Percentiles rank a stretch among this genome's conserved stretches.
phyloP scores from a whole-genome alignment of 2,329 filamentous ascomycete genomes.

The Neonectria punicea region DNA sequence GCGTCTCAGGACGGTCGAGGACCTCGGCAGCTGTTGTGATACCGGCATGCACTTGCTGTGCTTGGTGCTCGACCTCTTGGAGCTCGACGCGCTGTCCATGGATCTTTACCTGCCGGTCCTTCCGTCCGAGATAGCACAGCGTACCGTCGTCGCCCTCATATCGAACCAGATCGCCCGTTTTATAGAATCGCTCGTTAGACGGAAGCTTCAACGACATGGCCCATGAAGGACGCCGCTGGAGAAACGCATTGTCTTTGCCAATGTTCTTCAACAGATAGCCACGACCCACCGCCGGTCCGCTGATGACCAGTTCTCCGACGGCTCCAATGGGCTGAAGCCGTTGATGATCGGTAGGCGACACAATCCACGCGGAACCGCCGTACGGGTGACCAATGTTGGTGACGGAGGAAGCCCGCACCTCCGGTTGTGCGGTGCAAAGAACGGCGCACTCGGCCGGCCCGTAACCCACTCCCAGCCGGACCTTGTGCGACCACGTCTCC shows the following conservation, averaged over 20 bases:
- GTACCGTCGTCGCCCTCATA: slow-evolving; percentile 8
- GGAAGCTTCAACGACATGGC: background rate
- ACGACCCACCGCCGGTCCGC: background rate
- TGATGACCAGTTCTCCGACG: slow-evolving; percentile 13
- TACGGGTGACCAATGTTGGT: background rate
- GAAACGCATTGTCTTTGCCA: slow-evolving; percentile 2
- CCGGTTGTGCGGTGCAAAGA: background rate
- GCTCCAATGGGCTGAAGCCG: slow-evolving; percentile 9
- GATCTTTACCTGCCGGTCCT: slow-evolving; percentile 15
- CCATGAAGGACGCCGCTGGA: background rate
- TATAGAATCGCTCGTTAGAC: background rate
- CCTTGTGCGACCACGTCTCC: slow-evolving; percentile 5
- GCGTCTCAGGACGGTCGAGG: background rate
- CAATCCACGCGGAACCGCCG: slow-evolving; percentile 2
- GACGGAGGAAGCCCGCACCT: background rate
- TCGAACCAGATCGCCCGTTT: slow-evolving; percentile 19
- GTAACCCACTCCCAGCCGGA: slow-evolving; percentile 1
- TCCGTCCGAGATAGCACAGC: slow-evolving; percentile 11
- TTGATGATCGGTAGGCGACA: background rate
- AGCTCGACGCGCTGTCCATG: slow-evolving; percentile 13
- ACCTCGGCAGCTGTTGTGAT: background rate
- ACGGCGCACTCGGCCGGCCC: slow-evolving; percentile 10
- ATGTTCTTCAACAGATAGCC: slow-evolving; percentile 9
- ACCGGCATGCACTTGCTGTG: background rate
- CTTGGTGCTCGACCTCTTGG: background rate